Conservation (phyloP, 495 filamentous ascomycete genomes). For the Hypomontagnella submonticulosa region DNA sequence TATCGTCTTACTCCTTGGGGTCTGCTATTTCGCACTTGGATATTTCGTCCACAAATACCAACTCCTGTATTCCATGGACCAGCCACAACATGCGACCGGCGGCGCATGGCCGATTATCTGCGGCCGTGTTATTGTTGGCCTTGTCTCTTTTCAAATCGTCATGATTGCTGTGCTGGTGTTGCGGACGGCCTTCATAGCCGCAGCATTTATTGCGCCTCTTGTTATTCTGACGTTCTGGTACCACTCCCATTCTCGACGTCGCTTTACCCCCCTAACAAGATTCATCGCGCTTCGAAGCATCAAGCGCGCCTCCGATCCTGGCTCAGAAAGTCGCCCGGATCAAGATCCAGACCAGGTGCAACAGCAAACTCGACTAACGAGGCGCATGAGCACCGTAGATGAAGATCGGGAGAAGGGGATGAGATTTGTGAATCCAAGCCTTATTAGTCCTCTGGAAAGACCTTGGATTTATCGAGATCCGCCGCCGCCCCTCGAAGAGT, state of each 20-base stretch:
- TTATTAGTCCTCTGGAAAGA: slow-evolving; percentile 69
- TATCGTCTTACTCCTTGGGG: slow-evolving; percentile 82
- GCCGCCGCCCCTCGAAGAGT: slow-evolving; percentile 50
- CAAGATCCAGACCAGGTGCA: slow-evolving; percentile 53
- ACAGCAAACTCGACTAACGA: slow-evolving; percentile 45
- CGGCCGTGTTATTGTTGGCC: slow-evolving; percentile 83
- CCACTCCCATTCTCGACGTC: slow-evolving; percentile 75
- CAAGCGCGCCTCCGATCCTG: slow-evolving; percentile 43
- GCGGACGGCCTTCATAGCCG: slow-evolving; percentile 73
- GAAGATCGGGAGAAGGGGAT: slow-evolving; percentile 72
- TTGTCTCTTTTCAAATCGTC: slow-evolving; percentile 87
- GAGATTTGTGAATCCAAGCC: slow-evolving; percentile 78
- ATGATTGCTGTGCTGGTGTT: slow-evolving; percentile 89
- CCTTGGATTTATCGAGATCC: slow-evolving; percentile 65
- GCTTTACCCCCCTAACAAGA: slow-evolving; percentile 85
- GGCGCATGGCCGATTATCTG: slow-evolving; percentile 96
- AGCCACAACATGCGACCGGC: slow-evolving; percentile 93
- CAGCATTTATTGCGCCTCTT: slow-evolving; percentile 79
- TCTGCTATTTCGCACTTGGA: slow-evolving; percentile 88
- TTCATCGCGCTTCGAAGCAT: slow-evolving; percentile 94
- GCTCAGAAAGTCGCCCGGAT: slow-evolving; percentile 58
- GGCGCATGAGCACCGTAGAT: slow-evolving; percentile 67
- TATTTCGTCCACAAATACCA: slow-evolving; percentile 98
- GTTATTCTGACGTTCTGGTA: slow-evolving; percentile 85
- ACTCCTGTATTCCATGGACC: slow-evolving; percentile 97